Percentiles rank a stretch among this genome's conserved stretches.
Evolutionary conservation across 768 basidiomycete genomes (phyloP).

Genomic region (Tylopilus sp.): DNA sequence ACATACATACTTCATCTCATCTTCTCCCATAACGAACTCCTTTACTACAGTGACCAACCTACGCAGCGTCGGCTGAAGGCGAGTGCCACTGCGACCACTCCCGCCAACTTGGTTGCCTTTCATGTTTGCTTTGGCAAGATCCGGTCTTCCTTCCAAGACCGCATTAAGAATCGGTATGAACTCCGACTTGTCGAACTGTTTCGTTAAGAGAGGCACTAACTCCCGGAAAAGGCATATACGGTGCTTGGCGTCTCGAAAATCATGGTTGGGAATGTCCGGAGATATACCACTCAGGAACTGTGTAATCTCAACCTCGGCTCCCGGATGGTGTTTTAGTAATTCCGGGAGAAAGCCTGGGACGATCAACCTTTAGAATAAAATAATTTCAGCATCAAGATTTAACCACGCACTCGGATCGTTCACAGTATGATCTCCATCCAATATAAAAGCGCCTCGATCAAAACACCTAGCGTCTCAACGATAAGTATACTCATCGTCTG

Average conservation of each 20-base stretch:
- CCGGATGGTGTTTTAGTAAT: constrained; percentile 10
- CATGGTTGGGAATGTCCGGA: constrained; percentile 5
- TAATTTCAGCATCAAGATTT: neutral
- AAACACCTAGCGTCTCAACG: constrained; percentile 4
- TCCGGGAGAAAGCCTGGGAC: constrained; percentile 10
- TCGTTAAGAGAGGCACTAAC: neutral
- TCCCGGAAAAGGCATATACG: constrained; percentile 13
- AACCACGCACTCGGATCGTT: constrained; percentile 3
- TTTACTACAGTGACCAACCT: neutral
- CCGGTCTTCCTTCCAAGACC: constrained; percentile 1
- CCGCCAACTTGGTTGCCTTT: neutral
- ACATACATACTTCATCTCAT: neutral
- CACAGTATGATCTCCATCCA: neutral
- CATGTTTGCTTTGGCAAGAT: constrained; percentile 2
- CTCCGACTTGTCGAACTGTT: neutral
- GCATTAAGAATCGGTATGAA: neutral
- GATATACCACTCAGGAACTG: neutral
- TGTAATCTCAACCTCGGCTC: neutral
- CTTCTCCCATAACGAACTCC: neutral
- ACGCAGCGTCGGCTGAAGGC: neutral
- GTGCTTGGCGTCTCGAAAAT: constrained; percentile 13
- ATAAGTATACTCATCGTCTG: neutral
- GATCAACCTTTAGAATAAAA: neutral
- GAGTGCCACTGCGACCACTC: neutral
- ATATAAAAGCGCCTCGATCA: constrained; percentile 15